Percentiles rank a stretch among this genome's conserved stretches.
phyloP scores from a whole-genome alignment of 805 yeast species.

The Ascoidea asiatica region DNA sequence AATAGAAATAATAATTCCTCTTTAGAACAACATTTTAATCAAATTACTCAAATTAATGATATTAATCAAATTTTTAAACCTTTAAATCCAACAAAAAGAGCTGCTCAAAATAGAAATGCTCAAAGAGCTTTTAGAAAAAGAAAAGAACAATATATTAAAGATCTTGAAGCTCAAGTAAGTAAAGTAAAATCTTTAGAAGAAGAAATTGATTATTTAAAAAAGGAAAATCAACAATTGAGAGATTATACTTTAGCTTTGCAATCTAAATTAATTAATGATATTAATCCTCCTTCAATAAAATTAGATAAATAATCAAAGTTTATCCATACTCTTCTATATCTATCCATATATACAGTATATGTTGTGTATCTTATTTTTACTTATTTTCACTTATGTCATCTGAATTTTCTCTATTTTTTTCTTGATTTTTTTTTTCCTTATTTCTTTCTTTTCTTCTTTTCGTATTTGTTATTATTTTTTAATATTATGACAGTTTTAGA shows the following conservation, averaged over 20 bases:
- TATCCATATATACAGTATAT: not conserved
- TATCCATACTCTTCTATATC: no score
- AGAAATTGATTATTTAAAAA: slow-evolving; percentile 50
- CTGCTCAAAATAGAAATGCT: slow-evolving; percentile 84
- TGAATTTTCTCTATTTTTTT: no score
- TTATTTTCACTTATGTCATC: not conserved
- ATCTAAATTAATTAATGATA: slow-evolving; percentile 45
- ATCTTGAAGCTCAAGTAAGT: slow-evolving; percentile 57
- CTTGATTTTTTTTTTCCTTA: no score
- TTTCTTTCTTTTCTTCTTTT: no score
- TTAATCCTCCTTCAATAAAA: slow-evolving; percentile 23
- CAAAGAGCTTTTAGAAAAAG: slow-evolving; percentile 85
- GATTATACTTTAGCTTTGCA: slow-evolving; percentile 63
- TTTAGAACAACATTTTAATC: no score
- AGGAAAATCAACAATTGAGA: slow-evolving; percentile 59
- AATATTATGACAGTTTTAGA: no score
- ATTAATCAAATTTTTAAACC: slow-evolving; percentile 15
- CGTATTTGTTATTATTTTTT: no score
- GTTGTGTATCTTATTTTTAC: not conserved
- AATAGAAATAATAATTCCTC: not conserved
- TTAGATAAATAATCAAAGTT: no score
- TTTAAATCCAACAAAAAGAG: slow-evolving; percentile 61
- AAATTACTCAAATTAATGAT: no score
- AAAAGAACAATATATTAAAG: slow-evolving; percentile 69
- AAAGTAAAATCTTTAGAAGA: slow-evolving; percentile 50